Conservation (phyloP, 23 red algal species). For the Gracilariopsis chorda region DNA sequence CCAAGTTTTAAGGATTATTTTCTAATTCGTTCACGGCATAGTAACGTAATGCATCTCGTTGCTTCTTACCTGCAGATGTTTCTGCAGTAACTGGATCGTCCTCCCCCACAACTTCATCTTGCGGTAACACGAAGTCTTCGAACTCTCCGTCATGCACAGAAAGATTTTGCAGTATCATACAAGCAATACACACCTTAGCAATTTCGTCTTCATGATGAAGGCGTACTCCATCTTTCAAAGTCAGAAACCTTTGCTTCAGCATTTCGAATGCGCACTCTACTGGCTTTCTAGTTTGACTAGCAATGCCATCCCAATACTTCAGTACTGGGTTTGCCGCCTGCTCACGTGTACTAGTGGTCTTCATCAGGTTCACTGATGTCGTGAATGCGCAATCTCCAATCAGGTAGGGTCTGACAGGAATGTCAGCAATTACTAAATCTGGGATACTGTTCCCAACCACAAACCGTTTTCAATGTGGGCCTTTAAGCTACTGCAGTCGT, state of each 20-base stretch:
- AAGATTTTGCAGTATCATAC: too few relatives aligned
- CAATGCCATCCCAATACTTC: not conserved
- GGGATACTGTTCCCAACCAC: constrained; percentile 5
- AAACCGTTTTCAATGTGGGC: not conserved
- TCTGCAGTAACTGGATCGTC: not conserved
- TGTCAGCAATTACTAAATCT: not conserved
- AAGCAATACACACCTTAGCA: too few relatives aligned
- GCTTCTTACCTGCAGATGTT: not conserved
- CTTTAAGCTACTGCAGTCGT: not conserved
- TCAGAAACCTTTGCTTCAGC: constrained; percentile 11
- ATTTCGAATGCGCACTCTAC: constrained; percentile 25
- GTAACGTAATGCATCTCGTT: constrained; percentile 12
- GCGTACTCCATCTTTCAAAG: not conserved
- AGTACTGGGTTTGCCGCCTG: not conserved
- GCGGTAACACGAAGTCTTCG: not conserved
- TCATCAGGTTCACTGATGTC: not conserved
- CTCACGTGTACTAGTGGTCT: not conserved
- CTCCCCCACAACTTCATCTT: not conserved
- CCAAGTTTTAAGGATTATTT: too few relatives aligned
- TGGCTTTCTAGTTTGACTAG: not conserved
- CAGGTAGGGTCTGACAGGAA: not conserved
- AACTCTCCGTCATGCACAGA: too few relatives aligned
- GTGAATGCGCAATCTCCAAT: constrained; percentile 27
- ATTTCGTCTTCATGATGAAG: constrained; percentile 20
- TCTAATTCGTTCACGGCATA: not conserved